phyloP scores from a whole-genome alignment of 176 grass and related monocot genomes.

The Cenchrus purpureus region DNA sequence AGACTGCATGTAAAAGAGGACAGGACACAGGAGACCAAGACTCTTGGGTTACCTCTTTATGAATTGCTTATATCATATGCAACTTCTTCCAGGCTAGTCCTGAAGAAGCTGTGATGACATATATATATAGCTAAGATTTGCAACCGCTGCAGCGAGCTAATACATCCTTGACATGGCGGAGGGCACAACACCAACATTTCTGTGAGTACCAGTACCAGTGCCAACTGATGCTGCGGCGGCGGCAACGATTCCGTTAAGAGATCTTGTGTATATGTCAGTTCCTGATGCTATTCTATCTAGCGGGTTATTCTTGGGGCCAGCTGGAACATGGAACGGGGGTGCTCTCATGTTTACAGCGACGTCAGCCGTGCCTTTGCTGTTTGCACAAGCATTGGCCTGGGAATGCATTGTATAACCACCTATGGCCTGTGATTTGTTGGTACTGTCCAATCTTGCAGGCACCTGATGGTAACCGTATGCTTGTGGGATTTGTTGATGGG shows the following conservation, averaged over 20 bases:
- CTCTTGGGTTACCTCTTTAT: not conserved
- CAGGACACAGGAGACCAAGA: not conserved
- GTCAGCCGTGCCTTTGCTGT: constrained; percentile 47
- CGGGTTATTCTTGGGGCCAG: constrained; percentile 39
- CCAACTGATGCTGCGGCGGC: constrained; percentile 58
- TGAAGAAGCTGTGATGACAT: constrained; percentile 5
- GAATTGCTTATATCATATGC: not conserved
- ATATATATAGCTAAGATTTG: not conserved
- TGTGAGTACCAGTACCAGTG: constrained; percentile 56
- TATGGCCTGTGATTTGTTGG: constrained; percentile 52
- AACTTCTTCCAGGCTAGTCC: constrained; percentile 31
- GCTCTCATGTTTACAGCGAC: constrained; percentile 66
- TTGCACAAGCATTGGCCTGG: constrained; percentile 35
- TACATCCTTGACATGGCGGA: constrained; percentile 79
- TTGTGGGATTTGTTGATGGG: constrained; percentile 56
- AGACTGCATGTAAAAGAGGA: not conserved
- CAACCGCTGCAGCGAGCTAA: constrained; percentile 33
- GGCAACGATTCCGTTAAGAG: constrained; percentile 66
- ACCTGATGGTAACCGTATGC: constrained; percentile 52
- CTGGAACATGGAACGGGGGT: constrained; percentile 56
- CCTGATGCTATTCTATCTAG: constrained; percentile 52
- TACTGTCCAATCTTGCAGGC: constrained; percentile 38
- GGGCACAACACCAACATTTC: constrained; percentile 65
- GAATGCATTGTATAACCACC: constrained; percentile 42
- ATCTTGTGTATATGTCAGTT: constrained; percentile 59